Base-by-base conservation (phyloP, 257 asterid genomes). In the Ocimum tenuiflorum region DNA sequence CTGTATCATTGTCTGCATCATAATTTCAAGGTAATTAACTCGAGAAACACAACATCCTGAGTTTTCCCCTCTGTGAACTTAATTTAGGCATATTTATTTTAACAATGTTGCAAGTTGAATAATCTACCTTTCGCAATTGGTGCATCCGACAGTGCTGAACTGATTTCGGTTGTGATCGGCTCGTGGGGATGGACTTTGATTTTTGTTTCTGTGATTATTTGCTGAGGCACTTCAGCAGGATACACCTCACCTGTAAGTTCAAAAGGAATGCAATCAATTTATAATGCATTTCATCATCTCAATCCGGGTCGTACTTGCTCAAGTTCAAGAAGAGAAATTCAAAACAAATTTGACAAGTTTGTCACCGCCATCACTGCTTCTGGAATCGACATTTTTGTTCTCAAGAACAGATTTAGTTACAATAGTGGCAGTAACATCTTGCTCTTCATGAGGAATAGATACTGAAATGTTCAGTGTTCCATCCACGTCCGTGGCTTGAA, bases 1-100 rank as follows among this genome's bases (percentile, higher is more conserved):
- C 73, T 0, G 91, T 77, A 52, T 85, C 85, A 49, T 68, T 78
- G 73, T 81, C 95, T 91, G 96, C 79, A 65, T 69, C 63, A 63
- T 1, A 68, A 24, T 67, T 68, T 64, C 67, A 19, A 3, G 46
- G 63, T 33, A 35, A 22, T 55, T 35, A 65, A 54, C 50, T 36
- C 54, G 22, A 67, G 47, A 42, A 42, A 42, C 8, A 61, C 11
- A n/a, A n/a, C n/a, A n/a, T n/a, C n/a, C n/a, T n/a, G n/a, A n/a
- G n/a, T n/a, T n/a, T n/a, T n/a, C n/a, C n/a, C n/a, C n/a, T n/a
- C 38, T 33, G 6, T 33, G 42, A 36, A 36, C 8, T 27, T 27
- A 27, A n/a, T 59, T 45, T 59, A 39, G 59, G 64, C 48, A 49
- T 36, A 12, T 74, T 3, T 58, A 75, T 75, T 71, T 66, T 52